Evolutionary conservation across 768 basidiomycete genomes (phyloP), one percentile per base, ranked within the genome.

Genomic region (Kockovaella imperatae): DNA sequence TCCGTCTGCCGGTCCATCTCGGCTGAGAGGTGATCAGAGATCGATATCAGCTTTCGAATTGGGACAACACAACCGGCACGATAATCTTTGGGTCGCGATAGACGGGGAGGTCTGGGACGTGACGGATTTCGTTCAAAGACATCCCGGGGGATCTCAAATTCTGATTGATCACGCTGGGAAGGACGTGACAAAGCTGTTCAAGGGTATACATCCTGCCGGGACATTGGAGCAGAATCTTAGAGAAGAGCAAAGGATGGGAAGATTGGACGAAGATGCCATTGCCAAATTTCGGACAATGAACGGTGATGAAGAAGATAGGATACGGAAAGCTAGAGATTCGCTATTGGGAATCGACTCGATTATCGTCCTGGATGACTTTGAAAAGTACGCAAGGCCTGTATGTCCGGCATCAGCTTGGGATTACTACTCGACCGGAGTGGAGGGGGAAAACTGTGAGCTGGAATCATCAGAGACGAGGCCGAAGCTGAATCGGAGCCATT

Each of bases 351-450:
- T 89, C 15, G 74, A 72, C 50, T 77, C 79, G 48, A 82, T 88
- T 45, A 71, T 90, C 34, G 86, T 75, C 59, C 68, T 91, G 50
- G 74, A 75, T 29, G 88, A 91, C 52, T 82, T 93, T 71, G 87
- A 90, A 79, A 86, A 75, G 32, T 78, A 84, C 29, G 88, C 88
- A 5, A 77, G 77, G 57, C 77, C 78, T 36, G 73, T 86, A 10
- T 74, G 90, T 4, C 41, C 40, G 5, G 39, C 43, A 60, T 84
- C 80, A 54, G 86, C 87, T 0, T 74, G 80, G 56, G 80, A 86
- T 1, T 88, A 88, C 69, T 89, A 87, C 72, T 79, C 80, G 3
- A 87, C 86, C 26, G 83, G 85, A 5, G 75, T 85, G 1, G 89
- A 93, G 59, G 86, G 87, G 59, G 81, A 83, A 56, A 79, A 81